A percentile compares a stretch with the other conserved stretches of the same genome.
phyloP scores from a whole-genome alignment of 371 early-diverging fungal genomes.

The Circinella minor region DNA sequence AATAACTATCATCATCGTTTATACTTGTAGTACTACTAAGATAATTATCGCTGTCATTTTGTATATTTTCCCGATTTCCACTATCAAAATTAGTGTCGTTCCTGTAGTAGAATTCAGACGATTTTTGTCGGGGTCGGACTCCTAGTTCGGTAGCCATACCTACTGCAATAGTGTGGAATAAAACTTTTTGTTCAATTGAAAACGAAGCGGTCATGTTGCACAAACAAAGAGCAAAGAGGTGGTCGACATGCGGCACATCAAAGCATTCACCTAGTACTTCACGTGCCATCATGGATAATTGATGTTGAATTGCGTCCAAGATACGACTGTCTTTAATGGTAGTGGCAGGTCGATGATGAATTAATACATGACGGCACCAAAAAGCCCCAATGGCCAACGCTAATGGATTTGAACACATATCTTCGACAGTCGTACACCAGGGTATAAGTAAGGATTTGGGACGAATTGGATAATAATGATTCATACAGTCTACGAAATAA shows the following conservation, averaged over 20 bases:
- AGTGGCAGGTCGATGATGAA: slow-evolving; percentile 28
- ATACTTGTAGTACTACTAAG: no score
- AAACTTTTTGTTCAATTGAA: slow-evolving; percentile 28
- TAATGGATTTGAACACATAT: slow-evolving; percentile 25
- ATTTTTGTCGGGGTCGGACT: slow-evolving; percentile 18
- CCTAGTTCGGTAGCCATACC: slow-evolving; percentile 29
- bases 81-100: not conserved
- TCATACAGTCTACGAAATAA: slow-evolving; percentile 33
- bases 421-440: slow-evolving; percentile 26
- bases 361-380: slow-evolving; percentile 35
- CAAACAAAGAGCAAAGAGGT: slow-evolving; percentile 28
- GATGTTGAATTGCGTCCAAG: slow-evolving; percentile 30
- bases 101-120: not conserved
- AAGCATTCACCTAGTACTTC: slow-evolving; percentile 34
- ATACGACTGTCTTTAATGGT: slow-evolving; percentile 22
- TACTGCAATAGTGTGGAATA: slow-evolving; percentile 34
- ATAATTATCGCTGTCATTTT: no score
- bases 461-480: slow-evolving; percentile 37
- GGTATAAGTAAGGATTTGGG: slow-evolving; percentile 21
- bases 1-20: no score
- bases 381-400: slow-evolving; percentile 29
- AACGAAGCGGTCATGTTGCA: slow-evolving; percentile 31
- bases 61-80: no score
- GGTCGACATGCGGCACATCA: slow-evolving; percentile 32
- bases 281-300: slow-evolving; percentile 26